phyloP scores from a whole-genome alignment of 257 asterid genomes.

The Primulina eburnea region DNA sequence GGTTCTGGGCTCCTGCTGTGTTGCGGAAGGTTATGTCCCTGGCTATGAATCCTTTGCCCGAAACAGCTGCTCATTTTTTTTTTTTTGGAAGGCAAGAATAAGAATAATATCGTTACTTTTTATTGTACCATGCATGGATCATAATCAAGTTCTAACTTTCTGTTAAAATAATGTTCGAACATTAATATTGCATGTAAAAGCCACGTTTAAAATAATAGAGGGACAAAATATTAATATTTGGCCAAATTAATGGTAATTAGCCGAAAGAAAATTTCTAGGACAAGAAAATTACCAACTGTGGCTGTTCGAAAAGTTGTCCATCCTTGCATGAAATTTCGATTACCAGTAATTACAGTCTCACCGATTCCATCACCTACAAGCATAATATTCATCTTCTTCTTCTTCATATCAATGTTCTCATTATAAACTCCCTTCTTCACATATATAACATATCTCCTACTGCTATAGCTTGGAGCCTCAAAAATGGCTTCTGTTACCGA shows the following conservation, averaged over 20 bases:
- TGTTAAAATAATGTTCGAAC: no score
- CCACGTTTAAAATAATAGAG: not conserved
- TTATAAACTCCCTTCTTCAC: slow-evolving; percentile 84
- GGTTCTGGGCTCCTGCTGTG: slow-evolving; percentile 87
- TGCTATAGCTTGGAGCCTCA: slow-evolving; percentile 69
- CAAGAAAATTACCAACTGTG: slow-evolving; percentile 58
- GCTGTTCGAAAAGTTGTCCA: slow-evolving; percentile 96
- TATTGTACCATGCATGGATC: not conserved
- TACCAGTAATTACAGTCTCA: slow-evolving; percentile 59
- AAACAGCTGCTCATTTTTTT: slow-evolving; percentile 55
- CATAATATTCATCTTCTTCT: slow-evolving; percentile 83
- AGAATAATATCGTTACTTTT: not conserved
- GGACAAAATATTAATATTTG: not conserved
- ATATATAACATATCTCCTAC: slow-evolving; percentile 70
- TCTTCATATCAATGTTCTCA: slow-evolving; percentile 88
- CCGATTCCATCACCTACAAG: slow-evolving; percentile 93
- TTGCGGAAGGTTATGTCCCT: slow-evolving; percentile 88
- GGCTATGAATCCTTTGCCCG: slow-evolving; percentile 92
- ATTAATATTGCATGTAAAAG: not conserved
- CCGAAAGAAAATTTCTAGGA: slow-evolving; percentile 2
- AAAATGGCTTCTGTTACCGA: slow-evolving; percentile 60
- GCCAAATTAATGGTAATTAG: no score
- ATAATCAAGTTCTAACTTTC: not conserved
- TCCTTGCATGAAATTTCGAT: slow-evolving; percentile 90
- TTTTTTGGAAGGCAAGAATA: not conserved